Base-by-base conservation (phyloP, 2,329 filamentous ascomycete species). In the Diplodia mutila region DNA sequence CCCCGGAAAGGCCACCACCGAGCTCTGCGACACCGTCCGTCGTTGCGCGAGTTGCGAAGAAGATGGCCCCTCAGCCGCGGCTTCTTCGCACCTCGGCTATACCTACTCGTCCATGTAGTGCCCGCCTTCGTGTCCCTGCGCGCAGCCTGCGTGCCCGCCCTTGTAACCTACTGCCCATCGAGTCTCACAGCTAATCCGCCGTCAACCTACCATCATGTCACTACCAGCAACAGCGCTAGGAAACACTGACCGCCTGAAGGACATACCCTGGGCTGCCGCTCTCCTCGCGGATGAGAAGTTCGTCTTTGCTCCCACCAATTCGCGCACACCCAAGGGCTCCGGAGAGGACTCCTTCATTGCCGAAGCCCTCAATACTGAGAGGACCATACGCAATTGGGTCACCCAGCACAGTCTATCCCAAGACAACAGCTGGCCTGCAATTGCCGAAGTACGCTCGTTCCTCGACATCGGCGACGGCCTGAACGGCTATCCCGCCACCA, bases 301-400 rank as follows among this genome's bases (percentile, higher is more conserved):
- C 68, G 75, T 79, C 32, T 75, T 80, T n/a, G 75, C 75, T 21
- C 76, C 79, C 9, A 80, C 79, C 7, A 75, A 74, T 25, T 79
- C 78, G 27, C 80, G 84, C 6, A 53, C 51, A 1, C 73, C 75
- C 3, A 84, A 84, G 66, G 48, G 72, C 0, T 70, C 68, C 59
- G 75, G 73, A n/a, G 84, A 86, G 72, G 85, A 89, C 74, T 78
- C 81, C 2, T 81, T 89, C 61, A 80, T 86, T 72, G 82, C 84
- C 3, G 79, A 81, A 46, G 87, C 85, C 0, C 79, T 90, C 57
- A 82, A 84, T 64, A 83, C 84, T 1, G 70, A 76, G 1, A 77
- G 80, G 25, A 86, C 86, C 4, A 82, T 90, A 64, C 72, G 78
- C 1, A 75, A 74, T 4, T 83, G 82, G 70, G 71, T 86, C 11